Base-by-base conservation (phyloP, 148 eudicot genomes). In the Rheum nobile region DNA sequence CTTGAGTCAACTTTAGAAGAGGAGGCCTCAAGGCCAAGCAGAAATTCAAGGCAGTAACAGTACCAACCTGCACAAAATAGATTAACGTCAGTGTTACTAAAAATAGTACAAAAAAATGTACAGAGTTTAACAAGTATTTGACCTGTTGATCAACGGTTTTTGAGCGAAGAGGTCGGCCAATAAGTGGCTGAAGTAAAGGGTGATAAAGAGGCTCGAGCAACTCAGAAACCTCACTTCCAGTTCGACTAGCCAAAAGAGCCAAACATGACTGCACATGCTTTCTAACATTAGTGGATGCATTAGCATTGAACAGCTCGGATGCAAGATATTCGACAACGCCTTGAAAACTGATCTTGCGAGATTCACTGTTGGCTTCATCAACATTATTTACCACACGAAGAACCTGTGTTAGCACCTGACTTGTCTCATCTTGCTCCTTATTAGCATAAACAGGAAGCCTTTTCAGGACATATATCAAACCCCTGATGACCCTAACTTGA, bases 131-230 rank as follows among this genome's bases (percentile, higher is more conserved):
- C 26, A 32, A 47, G 12, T 52, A 32, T 37, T 47, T 82, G 75
- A 89, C 99, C 97, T 95, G 99, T 72, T 95, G 99, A 83, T 95
- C 99, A 74, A 95, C 97, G 44, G 96, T 95, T 81, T 90, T 95
- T 42, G 84, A 80, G 39, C 99, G 97, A 80, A 95, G 92, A 39
- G 97, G 86, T 8, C 99, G 91, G 79, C 79, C 43, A 77, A 91
- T 82, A 69, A 95, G 96, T 77, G 99, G 96, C 78, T 95, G 99
- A 78, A 95, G 94, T 79, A 90, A 83, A 65, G 90, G 86, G 74
- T 91, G 99, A 78, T 92, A 89, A 78, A 90, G 80, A 77, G 97
- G 94, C 82, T 95, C 99, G 71, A 95, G 97, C 86, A 95, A 86
- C 80, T 95, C 99, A 75, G 99, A 90, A 26, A 95, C 97, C 80